phyloP scores from a whole-genome alignment of 148 eudicot species.

The Agrostemma githago region DNA sequence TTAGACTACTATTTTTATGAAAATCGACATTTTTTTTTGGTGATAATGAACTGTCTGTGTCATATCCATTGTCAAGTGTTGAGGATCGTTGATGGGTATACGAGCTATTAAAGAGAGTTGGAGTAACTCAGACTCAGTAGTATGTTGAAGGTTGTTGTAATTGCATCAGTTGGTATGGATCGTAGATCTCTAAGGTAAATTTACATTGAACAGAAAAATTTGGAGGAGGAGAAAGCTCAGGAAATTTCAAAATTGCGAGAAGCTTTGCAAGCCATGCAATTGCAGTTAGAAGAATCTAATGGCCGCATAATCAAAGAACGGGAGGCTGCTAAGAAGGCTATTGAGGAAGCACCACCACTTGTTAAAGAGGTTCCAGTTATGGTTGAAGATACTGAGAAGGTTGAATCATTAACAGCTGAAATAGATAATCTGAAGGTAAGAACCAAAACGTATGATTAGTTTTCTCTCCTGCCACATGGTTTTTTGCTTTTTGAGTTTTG shows the following conservation, averaged over 20 bases:
- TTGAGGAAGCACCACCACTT: slow-evolving; percentile 92
- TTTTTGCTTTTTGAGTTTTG: not conserved
- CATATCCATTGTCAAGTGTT: not conserved
- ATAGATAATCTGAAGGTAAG: slow-evolving; percentile 73
- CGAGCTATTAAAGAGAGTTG: not conserved
- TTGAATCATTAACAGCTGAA: slow-evolving; percentile 74
- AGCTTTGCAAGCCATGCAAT: slow-evolving; percentile 65
- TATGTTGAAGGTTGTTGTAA: not conserved
- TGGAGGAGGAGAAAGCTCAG: slow-evolving; percentile 90
- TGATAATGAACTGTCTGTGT: not conserved
- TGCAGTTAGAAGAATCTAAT: slow-evolving; percentile 76
- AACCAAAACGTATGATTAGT: not conserved
- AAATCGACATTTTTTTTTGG: not conserved
- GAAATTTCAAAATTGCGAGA: slow-evolving; percentile 76
- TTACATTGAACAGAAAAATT: slow-evolving; percentile 54
- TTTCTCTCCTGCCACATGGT: not conserved
- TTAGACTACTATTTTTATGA: not conserved
- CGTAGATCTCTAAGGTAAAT: slow-evolving; percentile 2
- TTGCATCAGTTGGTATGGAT: not conserved
- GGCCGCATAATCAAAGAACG: slow-evolving; percentile 56
- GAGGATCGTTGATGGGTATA: not conserved
- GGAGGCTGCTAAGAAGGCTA: slow-evolving; percentile 83
- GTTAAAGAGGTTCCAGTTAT: slow-evolving; percentile 87
- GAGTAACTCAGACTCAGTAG: not conserved
- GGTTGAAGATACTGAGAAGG: slow-evolving; percentile 79